Conservation (phyloP, 176 grass and related monocot genomes). For the Coix lacrymajobi region DNA sequence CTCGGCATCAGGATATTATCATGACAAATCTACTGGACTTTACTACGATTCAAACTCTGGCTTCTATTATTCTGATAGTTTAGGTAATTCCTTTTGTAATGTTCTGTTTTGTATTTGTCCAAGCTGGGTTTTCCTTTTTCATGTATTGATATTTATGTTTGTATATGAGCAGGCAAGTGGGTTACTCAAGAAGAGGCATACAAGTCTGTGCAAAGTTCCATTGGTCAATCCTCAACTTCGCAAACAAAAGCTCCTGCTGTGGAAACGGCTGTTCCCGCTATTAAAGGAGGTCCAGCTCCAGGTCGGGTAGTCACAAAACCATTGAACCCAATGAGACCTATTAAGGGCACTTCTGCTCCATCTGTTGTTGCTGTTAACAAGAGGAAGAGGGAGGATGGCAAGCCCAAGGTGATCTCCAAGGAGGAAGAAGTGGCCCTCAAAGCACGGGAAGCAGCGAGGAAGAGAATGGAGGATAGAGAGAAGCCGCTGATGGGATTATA, state of each 20-base stretch:
- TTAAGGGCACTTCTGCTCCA: slow-evolving; percentile 42
- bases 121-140: background rate
- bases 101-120: background rate
- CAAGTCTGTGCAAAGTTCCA: slow-evolving; percentile 37
- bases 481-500: slow-evolving; percentile 83
- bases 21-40: slow-evolving; percentile 63
- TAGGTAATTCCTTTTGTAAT: slow-evolving; percentile 42
- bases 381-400: slow-evolving; percentile 65
- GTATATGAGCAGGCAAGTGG: slow-evolving; percentile 57
- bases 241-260: slow-evolving; percentile 21
- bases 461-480: slow-evolving; percentile 83
- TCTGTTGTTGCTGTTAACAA: slow-evolving; percentile 57
- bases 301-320: slow-evolving; percentile 59
- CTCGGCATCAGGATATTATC: slow-evolving; percentile 66
- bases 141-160: slow-evolving; percentile 4
- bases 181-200: slow-evolving; percentile 78
- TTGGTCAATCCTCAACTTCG: slow-evolving; percentile 39
- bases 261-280: background rate
- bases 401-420: slow-evolving; percentile 66
- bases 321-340: slow-evolving; percentile 58
- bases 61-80: slow-evolving; percentile 71
- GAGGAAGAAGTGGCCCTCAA: slow-evolving; percentile 75
- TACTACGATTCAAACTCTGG: slow-evolving; percentile 70
- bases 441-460: slow-evolving; percentile 73
- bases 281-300: slow-evolving; percentile 61